Evolutionary conservation across 371 early-diverging fungal genomes (phyloP).

Genomic region (Funneliformis caledonium): DNA sequence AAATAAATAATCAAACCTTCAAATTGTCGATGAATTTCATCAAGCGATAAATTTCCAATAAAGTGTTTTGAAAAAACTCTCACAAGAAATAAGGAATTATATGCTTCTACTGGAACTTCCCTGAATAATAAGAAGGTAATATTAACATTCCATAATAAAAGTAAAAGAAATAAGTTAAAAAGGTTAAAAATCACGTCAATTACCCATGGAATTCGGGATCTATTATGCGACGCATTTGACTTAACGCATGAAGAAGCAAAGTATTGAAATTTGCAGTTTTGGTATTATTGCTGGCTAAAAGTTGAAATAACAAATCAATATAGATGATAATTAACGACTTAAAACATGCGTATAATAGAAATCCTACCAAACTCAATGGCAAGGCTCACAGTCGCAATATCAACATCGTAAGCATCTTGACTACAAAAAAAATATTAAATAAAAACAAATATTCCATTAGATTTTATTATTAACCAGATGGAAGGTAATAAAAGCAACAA

Average conservation of each 20-base stretch:
- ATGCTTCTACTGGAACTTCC: conserved; percentile 63
- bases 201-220: conserved; percentile 61
- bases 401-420: conserved; percentile 75
- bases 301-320: not conserved
- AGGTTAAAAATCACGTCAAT: conserved; percentile 3
- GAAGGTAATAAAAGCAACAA: not conserved
- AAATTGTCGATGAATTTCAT: conserved; percentile 64
- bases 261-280: conserved; percentile 72
- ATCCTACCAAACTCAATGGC: conserved; percentile 66
- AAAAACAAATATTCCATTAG: not conserved
- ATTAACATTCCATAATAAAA: conserved; percentile 35
- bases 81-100: conserved; percentile 71
- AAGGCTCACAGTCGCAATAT: conserved; percentile 68
- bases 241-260: conserved; percentile 63
- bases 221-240: conserved; percentile 59
- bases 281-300: conserved; percentile 66
- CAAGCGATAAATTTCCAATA: conserved; percentile 61
- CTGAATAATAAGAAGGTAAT: conserved; percentile 41
- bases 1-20: conserved; percentile 54
- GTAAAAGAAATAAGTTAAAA: not conserved
- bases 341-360: not conserved
- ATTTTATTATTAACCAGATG: not conserved
- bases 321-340: conserved; percentile 1
- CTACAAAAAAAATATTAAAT: conserved; percentile 47
- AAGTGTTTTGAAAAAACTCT: conserved; percentile 72